A percentile compares a stretch with the other conserved stretches of the same genome.
phyloP scores from a whole-genome alignment of 768 basidiomycete species.

The Lentinus tigrinus region DNA sequence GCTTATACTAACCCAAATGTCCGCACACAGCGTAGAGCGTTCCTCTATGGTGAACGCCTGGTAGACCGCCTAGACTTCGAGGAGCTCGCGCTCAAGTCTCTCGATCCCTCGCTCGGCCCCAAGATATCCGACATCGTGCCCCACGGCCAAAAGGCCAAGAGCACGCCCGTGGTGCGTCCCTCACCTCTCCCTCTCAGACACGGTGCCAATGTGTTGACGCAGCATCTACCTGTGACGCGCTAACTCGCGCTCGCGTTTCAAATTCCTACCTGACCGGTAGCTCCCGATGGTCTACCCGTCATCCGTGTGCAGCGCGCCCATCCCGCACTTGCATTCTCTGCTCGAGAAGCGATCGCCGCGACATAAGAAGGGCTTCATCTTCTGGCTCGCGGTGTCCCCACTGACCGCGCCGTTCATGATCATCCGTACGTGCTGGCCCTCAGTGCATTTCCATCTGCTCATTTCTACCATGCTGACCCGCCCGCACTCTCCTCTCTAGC shows the following conservation, averaged over 20 bases:
- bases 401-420: conserved; percentile 75
- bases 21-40: conserved; percentile 52
- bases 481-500: conserved; percentile 39
- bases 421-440: conserved; percentile 54
- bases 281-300: conserved; percentile 59
- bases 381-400: conserved; percentile 67
- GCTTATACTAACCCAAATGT: not conserved
- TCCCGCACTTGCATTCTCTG: conserved; percentile 48
- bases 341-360: conserved; percentile 55
- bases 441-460: not conserved
- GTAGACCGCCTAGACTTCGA: conserved; percentile 78
- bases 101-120: conserved; percentile 71
- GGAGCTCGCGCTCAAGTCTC: conserved; percentile 69
- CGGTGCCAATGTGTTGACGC: conserved; percentile 24
- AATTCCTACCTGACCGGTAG: conserved; percentile 32
- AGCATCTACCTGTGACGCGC: not conserved
- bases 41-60: conserved; percentile 63
- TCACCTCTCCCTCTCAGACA: no score
- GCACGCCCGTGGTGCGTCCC: conserved; percentile 19
- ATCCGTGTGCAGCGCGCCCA: conserved; percentile 32
- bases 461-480: not conserved
- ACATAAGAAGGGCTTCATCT: conserved; percentile 64
- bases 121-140: conserved; percentile 21
- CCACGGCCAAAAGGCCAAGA: conserved; percentile 9
- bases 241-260: not conserved